These are phyloP conservation scores for Exophiala sideris DNA, from an alignment of 2,329 filamentous ascomycete genomes.

Conservation along the genomic window DNA sequence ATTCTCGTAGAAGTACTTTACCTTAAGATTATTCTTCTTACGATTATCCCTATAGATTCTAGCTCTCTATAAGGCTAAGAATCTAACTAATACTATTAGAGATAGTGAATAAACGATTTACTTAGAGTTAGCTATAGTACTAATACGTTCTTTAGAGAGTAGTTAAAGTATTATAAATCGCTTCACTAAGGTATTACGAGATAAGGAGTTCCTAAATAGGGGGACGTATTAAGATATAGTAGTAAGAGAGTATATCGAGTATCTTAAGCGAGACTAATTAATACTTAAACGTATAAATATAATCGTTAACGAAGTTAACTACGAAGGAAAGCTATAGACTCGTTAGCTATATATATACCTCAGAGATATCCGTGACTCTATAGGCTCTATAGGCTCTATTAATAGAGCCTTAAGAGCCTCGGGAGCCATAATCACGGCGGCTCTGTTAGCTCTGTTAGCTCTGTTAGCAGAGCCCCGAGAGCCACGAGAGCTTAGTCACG, in stretches of 20 bases:
- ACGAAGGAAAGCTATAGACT: too few species aligned
- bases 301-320: too few species aligned
- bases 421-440: too few species aligned
- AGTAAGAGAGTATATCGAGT: background rate
- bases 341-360: too few species aligned
- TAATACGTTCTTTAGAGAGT: background rate
- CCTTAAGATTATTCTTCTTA: background rate
- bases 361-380: too few species aligned
- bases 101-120: background rate
- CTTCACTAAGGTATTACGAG: background rate
- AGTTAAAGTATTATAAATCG: constrained; percentile 1
- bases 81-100: background rate
- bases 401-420: too few species aligned
- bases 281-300: too few species aligned
- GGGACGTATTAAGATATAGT: background rate
- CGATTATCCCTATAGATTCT: background rate
- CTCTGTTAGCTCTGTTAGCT: too few species aligned
- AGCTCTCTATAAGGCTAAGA: background rate
- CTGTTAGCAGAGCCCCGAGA: too few species aligned
- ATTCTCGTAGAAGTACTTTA: background rate
- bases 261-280: too few species aligned
- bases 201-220: background rate
- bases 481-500: too few species aligned
- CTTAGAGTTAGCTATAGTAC: background rate
- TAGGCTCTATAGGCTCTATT: too few species aligned